Base-by-base conservation (phyloP, 257 asterid species). In the Jacaranda mimosifolia region DNA sequence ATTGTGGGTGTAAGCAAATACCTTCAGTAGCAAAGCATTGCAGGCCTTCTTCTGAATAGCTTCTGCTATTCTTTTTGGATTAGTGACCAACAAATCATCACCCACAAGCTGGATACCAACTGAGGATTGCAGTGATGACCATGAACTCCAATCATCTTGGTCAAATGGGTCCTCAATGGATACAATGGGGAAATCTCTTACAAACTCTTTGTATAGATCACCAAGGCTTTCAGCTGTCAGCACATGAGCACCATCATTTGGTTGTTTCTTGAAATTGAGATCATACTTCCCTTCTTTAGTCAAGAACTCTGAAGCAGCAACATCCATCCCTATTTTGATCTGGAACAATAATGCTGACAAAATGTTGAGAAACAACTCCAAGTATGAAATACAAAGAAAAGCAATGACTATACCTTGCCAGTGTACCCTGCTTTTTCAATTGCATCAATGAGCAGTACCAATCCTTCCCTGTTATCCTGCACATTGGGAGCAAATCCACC, bases 401-500 rank as follows among this genome's bases (percentile, higher is more conserved):
- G 12, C 72, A 40, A 26, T 57, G 32, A 58, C 49, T 64, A 35
- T 68, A 91, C 99, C 94, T 93, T 93, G 79, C 97, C 97, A 0
- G 94, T 86, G 87, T 93, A 96, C 81, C 99, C 99, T 26, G 98
- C 96, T 72, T 93, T 96, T 79, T 90, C 97, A 75, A 96, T 93
- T 53, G 98, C 98, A 83, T 96, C 97, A 81, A 91, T 96, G 71
- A 96, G 97, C 72, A 96, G 77, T 46, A 93, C 92, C 74, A 96
- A 80, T 19, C 99, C 99, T 82, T 96, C 99, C 83, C 98, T 87
- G 68, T 96, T 96, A 75, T 96, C 99, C 86, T 96, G 99, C 63
- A 93, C 99, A 72, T 90, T 96, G 12, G 99, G 99, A 82, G 99
- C 99, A 56, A 96, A 93, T 74, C 99, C 99, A 80, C 99, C 99